Evolutionary conservation across 495 filamentous ascomycete genomes (phyloP), one percentile per base, ranked within the genome.

Genomic region (Xylaria nigripes): DNA sequence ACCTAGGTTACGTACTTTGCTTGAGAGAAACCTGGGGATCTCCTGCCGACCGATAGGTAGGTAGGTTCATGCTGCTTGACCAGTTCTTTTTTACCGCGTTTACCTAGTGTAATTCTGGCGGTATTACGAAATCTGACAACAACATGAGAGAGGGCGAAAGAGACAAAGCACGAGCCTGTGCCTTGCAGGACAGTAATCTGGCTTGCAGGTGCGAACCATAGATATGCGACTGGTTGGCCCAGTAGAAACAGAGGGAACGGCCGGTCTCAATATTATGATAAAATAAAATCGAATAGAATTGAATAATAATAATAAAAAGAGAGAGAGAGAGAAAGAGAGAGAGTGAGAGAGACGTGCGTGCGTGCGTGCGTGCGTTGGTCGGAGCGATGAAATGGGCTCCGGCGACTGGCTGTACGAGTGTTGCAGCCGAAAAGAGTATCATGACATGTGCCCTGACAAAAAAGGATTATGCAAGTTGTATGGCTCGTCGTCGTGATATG

Each of bases 321-420:
- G n/a, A n/a, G n/a, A n/a, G n/a, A n/a, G n/a, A n/a, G n/a, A n/a
- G n/a, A n/a, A n/a, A n/a, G n/a, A n/a, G n/a, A n/a, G n/a, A n/a
- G n/a, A n/a, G n/a, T n/a, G n/a, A n/a, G n/a, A n/a, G n/a, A n/a
- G n/a, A n/a, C n/a, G n/a, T n/a, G n/a, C n/a, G n/a, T n/a, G n/a
- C n/a, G n/a, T n/a, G n/a, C n/a, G 6, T 21, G 44, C 58, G 53
- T 59, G 58, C 40, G 41, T 54, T 56, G 41, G n/a, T n/a, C 45
- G 25, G 45, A 46, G 45, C 12, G 25, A 3, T 16, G 61, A 56
- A 49, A 66, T 51, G 58, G 63, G 54, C 50, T 58, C 57, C 61
- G 55, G 63, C 51, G 57, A 60, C 61, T 64, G 61, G 61, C 61
- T 67, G 61, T 67, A 61, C 55, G 58, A 66, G 13, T 62, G 61